phyloP scores from a whole-genome alignment of 805 yeast genomes.

The Candida ascalaphidarum region DNA sequence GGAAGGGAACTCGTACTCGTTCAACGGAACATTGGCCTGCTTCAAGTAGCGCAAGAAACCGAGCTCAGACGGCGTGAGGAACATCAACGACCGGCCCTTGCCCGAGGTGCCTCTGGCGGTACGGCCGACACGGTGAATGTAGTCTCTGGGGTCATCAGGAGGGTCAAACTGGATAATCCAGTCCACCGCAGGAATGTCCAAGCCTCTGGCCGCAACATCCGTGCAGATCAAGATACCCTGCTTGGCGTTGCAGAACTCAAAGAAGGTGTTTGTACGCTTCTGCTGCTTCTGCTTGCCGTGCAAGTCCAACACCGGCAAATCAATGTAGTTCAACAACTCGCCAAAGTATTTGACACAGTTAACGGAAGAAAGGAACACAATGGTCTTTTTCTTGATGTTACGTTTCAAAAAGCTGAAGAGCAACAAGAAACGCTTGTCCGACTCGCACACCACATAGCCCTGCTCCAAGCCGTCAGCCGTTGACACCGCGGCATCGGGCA shows the following conservation, averaged over 20 bases:
- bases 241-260: slow-evolving; percentile 95
- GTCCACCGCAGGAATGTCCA: slow-evolving; percentile 97
- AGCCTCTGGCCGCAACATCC: slow-evolving; percentile 98
- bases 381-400: slow-evolving; percentile 83
- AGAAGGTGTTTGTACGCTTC: slow-evolving; percentile 95
- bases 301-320: slow-evolving; percentile 89
- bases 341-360: slow-evolving; percentile 95
- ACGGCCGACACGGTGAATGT: slow-evolving; percentile 98
- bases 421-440: slow-evolving; percentile 86
- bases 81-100: slow-evolving; percentile 91
- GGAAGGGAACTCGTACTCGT: slow-evolving; percentile 93
- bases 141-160: slow-evolving; percentile 99
- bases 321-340: slow-evolving; percentile 91
- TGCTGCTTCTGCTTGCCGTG: slow-evolving; percentile 99
- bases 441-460: slow-evolving; percentile 96
- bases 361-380: slow-evolving; percentile 93
- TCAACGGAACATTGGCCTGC: slow-evolving; percentile 94
- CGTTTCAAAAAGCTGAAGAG: slow-evolving; percentile 90
- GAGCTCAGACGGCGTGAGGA: slow-evolving; percentile 85
- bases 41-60: slow-evolving; percentile 93
- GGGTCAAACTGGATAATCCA: slow-evolving; percentile 99
- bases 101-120: slow-evolving; percentile 92
- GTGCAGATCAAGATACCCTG: slow-evolving; percentile 92
- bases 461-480: slow-evolving; percentile 97
- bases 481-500: slow-evolving; percentile 69